Base-by-base conservation (phyloP, 768 basidiomycete species). In the Mrakia hoshinonis region DNA sequence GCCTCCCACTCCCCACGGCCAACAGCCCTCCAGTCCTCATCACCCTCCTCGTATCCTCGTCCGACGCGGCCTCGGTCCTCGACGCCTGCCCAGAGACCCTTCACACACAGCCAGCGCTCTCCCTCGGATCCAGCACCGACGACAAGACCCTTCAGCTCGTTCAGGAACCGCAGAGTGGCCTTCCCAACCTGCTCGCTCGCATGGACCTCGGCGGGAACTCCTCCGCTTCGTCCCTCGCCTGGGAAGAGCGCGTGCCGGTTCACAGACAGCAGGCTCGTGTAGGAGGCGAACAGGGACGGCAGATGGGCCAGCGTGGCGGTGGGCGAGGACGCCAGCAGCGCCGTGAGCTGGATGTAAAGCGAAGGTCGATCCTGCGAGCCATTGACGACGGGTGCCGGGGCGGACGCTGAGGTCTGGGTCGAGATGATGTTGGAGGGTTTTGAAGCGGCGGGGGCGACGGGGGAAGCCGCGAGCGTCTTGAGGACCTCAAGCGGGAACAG, bases 401-500 rank as follows among this genome's bases (percentile, higher is more conserved):
- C 18, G 24, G 11, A 39, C 54, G 11, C 26, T n/a, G 67, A 6
- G 13, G 67, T 34, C 48, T 68, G 38, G 15, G 46, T 68, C 31
- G 67, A 58, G 43, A 68, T 7, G 36, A 13, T 29, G 26, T n/a
- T 58, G 0, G 39, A 11, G 15, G 67, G 58, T 31, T 61, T 61
- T 29, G 58, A 36, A 6, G 58, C 34, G 11, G 61, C 29, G 0
- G 49, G 7, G 1, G 46, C 26, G 26, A 15, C n/a, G 61, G 61
- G 39, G 24, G 29, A 24, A 18, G 49, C 6, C 18, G 69, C 26
- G 12, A 70, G 58, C 3, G 54, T 22, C 29, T 70, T 70, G 61
- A 73, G 72, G 49, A 68, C 62, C 22, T 73, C 72, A 24, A 62
- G 47, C 1, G 72, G 72, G 60, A 73, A 68, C 48, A 73, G 67